phyloP scores from a whole-genome alignment of 768 basidiomycete genomes.

The Dacryopinax primogenitus region DNA sequence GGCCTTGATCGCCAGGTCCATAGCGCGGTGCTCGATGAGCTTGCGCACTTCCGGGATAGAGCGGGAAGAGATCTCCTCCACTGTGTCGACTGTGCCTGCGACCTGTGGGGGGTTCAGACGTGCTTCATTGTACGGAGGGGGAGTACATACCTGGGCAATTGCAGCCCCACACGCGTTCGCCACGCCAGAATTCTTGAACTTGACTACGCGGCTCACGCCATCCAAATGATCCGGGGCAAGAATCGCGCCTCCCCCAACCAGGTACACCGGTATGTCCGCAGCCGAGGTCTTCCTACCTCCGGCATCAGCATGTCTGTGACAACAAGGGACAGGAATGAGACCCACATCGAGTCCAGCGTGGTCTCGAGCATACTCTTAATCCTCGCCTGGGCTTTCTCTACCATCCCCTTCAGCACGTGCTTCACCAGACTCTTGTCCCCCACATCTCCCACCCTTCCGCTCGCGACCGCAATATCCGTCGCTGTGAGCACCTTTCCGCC shows the following conservation, averaged over 20 bases:
- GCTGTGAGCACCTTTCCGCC: slow-evolving; percentile 22
- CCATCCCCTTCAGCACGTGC: background rate
- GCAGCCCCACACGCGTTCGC: slow-evolving; percentile 27
- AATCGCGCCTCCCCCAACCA: slow-evolving; percentile 25
- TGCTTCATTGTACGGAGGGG: too few species aligned
- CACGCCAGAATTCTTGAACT: slow-evolving; percentile 20
- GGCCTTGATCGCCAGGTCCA: slow-evolving; percentile 19
- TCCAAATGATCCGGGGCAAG: slow-evolving; percentile 21
- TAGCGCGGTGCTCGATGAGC: slow-evolving; percentile 20
- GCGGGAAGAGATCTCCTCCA: slow-evolving; percentile 17
- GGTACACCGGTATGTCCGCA: slow-evolving; percentile 21
- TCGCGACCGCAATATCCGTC: slow-evolving; percentile 24
- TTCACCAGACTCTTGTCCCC: slow-evolving; percentile 17
- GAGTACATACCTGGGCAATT: too few species aligned
- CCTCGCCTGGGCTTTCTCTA: slow-evolving; percentile 15
- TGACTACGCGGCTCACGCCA: slow-evolving; percentile 22
- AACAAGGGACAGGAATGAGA: background rate
- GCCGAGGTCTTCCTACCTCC: slow-evolving; percentile 22
- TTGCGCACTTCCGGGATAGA: slow-evolving; percentile 17
- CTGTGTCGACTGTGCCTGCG: slow-evolving; percentile 20
- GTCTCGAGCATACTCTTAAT: slow-evolving; percentile 23
- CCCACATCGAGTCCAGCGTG: slow-evolving; percentile 21
- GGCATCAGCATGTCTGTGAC: background rate
- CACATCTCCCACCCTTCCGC: slow-evolving; percentile 14
- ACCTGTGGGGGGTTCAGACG: too few species aligned